Conservation (phyloP, 2,329 filamentous ascomycete species). For the Thermothelomyces thermophilus region DNA sequence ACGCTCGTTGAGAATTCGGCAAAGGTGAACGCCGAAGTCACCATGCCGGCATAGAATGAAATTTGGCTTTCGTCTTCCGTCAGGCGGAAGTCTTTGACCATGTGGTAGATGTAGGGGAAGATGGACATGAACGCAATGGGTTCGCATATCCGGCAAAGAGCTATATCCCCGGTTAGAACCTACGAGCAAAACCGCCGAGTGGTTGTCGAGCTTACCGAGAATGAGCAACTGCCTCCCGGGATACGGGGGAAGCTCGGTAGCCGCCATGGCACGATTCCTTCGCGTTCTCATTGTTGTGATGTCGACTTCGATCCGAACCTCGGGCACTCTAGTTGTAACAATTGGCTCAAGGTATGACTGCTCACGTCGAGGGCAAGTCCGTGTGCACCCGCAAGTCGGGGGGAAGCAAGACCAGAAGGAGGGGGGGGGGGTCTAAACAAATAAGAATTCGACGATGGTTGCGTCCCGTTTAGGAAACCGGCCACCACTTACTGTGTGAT, state of each 20-base stretch:
- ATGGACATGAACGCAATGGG: slow-evolving; percentile 99
- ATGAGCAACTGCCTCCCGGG: slow-evolving; percentile 45
- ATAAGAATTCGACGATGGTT: not conserved
- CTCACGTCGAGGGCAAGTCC: too few relatives aligned
- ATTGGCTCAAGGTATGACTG: too few relatives aligned
- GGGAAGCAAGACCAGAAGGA: not conserved
- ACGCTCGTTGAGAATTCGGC: slow-evolving; percentile 91
- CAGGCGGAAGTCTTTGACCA: slow-evolving; percentile 88
- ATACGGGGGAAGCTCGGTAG: slow-evolving; percentile 30
- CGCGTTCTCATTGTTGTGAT: slow-evolving; percentile 16
- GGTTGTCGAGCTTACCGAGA: slow-evolving; percentile 36
- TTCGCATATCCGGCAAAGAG: slow-evolving; percentile 91
- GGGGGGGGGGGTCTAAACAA: not conserved
- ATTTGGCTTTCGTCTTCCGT: slow-evolving; percentile 73
- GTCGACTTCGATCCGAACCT: not conserved
- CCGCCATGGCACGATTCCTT: slow-evolving; percentile 16
- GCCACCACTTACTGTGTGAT: not conserved
- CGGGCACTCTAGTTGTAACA: not conserved
- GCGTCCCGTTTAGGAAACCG: not conserved
- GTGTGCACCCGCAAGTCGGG: too few relatives aligned
- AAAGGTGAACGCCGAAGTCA: slow-evolving; percentile 92
- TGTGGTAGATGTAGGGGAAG: slow-evolving; percentile 96
- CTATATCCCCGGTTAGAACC: slow-evolving; percentile 32
- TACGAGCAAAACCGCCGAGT: not conserved
- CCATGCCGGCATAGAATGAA: slow-evolving; percentile 88